Conservation (phyloP, 2,329 filamentous ascomycete genomes). For the Claviceps sorghi region DNA sequence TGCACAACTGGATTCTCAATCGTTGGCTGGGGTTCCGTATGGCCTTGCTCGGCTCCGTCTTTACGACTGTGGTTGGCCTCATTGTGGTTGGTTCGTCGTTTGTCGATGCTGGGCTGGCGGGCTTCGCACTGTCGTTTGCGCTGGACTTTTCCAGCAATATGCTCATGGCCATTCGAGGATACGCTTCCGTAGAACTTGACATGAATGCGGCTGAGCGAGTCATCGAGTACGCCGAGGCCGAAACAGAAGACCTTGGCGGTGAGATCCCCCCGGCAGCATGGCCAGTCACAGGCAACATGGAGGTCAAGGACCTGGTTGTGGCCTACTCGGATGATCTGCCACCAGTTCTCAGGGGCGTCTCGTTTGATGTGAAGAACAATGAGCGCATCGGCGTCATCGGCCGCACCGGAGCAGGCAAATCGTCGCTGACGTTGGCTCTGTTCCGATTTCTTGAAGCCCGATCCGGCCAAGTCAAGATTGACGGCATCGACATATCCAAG, state of each 20-base stretch:
- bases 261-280: slow-evolving; percentile 51
- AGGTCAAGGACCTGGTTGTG: slow-evolving; percentile 59
- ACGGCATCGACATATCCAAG: slow-evolving; percentile 60
- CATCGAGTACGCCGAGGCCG: slow-evolving; percentile 56
- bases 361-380: slow-evolving; percentile 50
- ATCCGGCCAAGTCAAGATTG: slow-evolving; percentile 52
- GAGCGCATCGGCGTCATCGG: slow-evolving; percentile 65
- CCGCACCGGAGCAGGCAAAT: slow-evolving; percentile 66
- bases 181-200: slow-evolving; percentile 57
- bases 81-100: slow-evolving; percentile 46
- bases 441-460: slow-evolving; percentile 63
- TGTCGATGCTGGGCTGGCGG: slow-evolving; percentile 56
- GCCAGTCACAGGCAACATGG: slow-evolving; percentile 59
- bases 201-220: slow-evolving; percentile 70
- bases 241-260: slow-evolving; percentile 51
- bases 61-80: slow-evolving; percentile 49
- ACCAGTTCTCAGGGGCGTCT: slow-evolving; percentile 54
- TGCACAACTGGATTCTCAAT: slow-evolving; percentile 58
- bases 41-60: slow-evolving; percentile 52
- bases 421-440: slow-evolving; percentile 57
- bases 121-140: slow-evolving; percentile 61
- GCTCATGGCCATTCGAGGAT: slow-evolving; percentile 51
- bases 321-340: slow-evolving; percentile 57
- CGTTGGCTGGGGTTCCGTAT: slow-evolving; percentile 66
- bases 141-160: slow-evolving; percentile 52